Evolutionary conservation across 2,329 filamentous ascomycete genomes (phyloP).

Genomic region (Stemphylium vesicarium): DNA sequence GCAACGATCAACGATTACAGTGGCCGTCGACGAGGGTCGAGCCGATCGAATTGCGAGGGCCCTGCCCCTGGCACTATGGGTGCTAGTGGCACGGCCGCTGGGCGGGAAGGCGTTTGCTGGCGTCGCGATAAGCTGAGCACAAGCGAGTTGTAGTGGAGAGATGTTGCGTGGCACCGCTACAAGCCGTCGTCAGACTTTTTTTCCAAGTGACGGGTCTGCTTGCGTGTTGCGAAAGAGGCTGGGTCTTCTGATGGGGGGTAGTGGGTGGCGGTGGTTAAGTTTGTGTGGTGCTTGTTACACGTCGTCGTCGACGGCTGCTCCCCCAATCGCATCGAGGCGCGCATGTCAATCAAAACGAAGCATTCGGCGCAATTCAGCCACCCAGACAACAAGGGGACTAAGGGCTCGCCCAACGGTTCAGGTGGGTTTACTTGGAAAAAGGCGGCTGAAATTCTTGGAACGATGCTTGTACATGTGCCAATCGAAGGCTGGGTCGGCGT

Average conservation of each 20-base stretch:
- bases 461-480: slow-evolving; percentile 23
- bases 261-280: neutral
- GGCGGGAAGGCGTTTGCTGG: slow-evolving; percentile 21
- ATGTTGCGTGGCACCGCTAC: slow-evolving; percentile 23
- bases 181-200: neutral
- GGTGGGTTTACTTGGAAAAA: slow-evolving; percentile 9
- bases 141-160: slow-evolving; percentile 19
- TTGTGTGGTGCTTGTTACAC: neutral
- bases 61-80: slow-evolving; percentile 16
- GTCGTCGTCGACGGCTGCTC: neutral
- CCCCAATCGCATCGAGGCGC: neutral
- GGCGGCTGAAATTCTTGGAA: slow-evolving; percentile 20
- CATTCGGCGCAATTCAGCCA: slow-evolving; percentile 9
- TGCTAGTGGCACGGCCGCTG: slow-evolving; percentile 10
- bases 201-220: neutral
- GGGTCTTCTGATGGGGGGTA: neutral
- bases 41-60: slow-evolving; percentile 17
- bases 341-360: slow-evolving; percentile 4
- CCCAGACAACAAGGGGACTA: neutral
- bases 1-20: slow-evolving; percentile 6
- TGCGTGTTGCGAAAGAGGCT: neutral
- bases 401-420: slow-evolving; percentile 11
- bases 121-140: slow-evolving; percentile 20
- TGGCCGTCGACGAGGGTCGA: neutral
- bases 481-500: slow-evolving; percentile 7